Base-by-base conservation (phyloP, 768 basidiomycete genomes). In the Lactarius indigo region DNA sequence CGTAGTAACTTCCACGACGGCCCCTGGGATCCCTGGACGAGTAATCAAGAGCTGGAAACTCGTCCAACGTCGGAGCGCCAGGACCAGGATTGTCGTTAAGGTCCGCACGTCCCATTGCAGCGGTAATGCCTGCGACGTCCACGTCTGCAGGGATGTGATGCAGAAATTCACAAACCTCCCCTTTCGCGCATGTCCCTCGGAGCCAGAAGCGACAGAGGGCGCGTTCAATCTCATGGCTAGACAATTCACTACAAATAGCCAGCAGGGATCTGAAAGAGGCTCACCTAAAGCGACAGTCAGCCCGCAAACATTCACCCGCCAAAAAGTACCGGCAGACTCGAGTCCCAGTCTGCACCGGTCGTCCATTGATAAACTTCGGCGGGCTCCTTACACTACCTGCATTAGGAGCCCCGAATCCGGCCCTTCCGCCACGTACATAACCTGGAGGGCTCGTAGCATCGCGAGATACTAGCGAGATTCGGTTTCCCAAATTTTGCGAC, bases 151-250 rank as follows among this genome's bases (percentile, higher is more conserved):
- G 94, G 5, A 96, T 80, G 75, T 92, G 91, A 74, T 97, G 96
- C 74, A 97, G 78, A 78, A 98, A 98, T 78, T 98, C 97, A 85
- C 96, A 98, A 70, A 84, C 86, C 64, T 96, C 95, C 63, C 95
- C 92, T 76, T 99, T 99, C 35, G 96, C 93, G 74, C 97, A 99
- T 55, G 94, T 94, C 6, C 96, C 96, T 59, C 96, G 86, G 35
- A 99, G 84, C 97, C 97, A 99, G 81, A 99, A 99, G 41, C 97
- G 90, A 78, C 92, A 95, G 26, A 98, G 76, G 1, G 96, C 96
- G 50, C 96, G 86, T 76, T 98, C 96, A 4, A 97, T 84, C 73
- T 98, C 96, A 74, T 97, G 96, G 72, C 96, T 97, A 71, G 63
- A 62, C 58, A 47, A 61, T 61, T 66, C 31, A 69, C 68, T 60